phyloP scores from a whole-genome alignment of 192 early-diverging fungal species.

The Coemansia sp. region DNA sequence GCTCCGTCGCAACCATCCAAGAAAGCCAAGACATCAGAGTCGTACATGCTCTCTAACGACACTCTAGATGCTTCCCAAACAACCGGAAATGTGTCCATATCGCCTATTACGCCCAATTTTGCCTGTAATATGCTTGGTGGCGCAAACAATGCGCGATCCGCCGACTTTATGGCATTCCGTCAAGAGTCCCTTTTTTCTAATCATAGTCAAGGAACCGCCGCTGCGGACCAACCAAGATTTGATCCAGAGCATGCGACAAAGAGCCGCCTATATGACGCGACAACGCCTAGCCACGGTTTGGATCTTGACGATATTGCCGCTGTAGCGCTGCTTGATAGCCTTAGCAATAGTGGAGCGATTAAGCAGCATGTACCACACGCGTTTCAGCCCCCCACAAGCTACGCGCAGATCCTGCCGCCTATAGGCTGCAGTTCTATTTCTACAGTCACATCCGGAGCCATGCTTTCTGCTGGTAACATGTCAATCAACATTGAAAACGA shows the following conservation, averaged over 20 bases:
- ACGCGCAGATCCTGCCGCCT: background rate
- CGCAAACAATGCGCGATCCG: background rate
- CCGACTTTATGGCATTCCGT: conserved; percentile 22
- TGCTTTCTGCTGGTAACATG: background rate
- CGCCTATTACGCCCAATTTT: background rate
- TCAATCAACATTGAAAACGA: conserved; percentile 7
- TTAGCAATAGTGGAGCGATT: conserved; percentile 23
- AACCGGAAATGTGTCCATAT: background rate
- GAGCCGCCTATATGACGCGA: background rate
- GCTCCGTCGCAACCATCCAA: background rate
- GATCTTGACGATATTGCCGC: conserved; percentile 52
- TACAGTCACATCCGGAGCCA: background rate
- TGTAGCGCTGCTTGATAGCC: conserved; percentile 48
- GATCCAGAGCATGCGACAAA: background rate
- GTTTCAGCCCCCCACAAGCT: background rate
- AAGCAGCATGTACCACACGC: conserved; percentile 6
- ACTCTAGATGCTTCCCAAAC: background rate
- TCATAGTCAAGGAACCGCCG: conserved; percentile 13
- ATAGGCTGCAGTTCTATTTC: background rate
- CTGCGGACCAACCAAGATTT: background rate
- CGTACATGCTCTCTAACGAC: background rate
- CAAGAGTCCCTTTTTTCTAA: conserved; percentile 23
- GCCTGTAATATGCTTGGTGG: conserved; percentile 3
- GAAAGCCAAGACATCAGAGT: conserved; percentile 13
- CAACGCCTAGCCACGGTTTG: conserved; percentile 12